phyloP scores from a whole-genome alignment of 208 protist genomes.

The Trichomonas tenax region DNA sequence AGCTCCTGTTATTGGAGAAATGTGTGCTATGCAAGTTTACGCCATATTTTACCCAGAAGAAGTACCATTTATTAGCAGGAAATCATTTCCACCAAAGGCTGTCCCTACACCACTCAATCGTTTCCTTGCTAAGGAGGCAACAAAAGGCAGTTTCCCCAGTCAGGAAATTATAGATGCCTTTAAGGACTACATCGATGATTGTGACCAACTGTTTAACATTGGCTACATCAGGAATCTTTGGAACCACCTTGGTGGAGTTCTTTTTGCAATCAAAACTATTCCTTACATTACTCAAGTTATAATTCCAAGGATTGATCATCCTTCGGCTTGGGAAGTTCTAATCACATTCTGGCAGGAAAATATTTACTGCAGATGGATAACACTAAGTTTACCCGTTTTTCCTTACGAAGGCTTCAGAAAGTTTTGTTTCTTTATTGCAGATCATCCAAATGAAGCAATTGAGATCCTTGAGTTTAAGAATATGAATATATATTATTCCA shows the following conservation, averaged over 20 bases:
- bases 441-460: background rate
- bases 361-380: background rate
- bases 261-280: background rate
- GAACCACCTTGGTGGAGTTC: background rate
- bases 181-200: background rate
- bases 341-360: background rate
- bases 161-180: background rate
- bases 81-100: background rate
- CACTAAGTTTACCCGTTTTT: background rate
- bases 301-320: background rate
- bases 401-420: background rate
- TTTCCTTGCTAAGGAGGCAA: background rate
- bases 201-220: background rate
- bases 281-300: background rate
- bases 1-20: background rate
- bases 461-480: background rate
- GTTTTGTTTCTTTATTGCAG: background rate
- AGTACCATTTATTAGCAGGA: background rate
- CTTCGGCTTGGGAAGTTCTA: background rate
- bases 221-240: background rate
- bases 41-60: background rate
- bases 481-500: background rate
- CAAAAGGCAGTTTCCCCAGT: background rate
- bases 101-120: background rate
- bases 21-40: background rate